Percentiles rank a stretch among this genome's conserved stretches.
phyloP scores from a whole-genome alignment of 2,329 filamentous ascomycete genomes.

The Neoscytalidium dimidiatum region DNA sequence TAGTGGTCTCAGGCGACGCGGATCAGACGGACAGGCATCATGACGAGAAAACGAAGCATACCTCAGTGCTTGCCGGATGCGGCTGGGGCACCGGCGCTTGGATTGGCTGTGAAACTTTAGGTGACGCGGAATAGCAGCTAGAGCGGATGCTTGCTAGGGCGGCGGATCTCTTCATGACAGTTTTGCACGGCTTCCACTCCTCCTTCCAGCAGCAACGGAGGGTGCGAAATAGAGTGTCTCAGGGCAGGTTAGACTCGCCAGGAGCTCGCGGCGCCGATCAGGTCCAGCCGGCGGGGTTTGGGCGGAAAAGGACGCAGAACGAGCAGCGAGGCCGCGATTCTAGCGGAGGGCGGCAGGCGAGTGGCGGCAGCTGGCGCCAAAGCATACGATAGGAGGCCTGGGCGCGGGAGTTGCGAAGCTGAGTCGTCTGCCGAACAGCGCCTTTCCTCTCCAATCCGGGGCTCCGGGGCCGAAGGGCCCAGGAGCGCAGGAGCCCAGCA shows the following conservation, averaged over 20 bases:
- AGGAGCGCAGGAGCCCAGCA: no score
- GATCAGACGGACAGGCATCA: background rate
- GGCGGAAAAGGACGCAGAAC: no score
- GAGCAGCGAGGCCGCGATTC: background rate
- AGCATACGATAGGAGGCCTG: background rate
- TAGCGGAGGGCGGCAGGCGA: background rate
- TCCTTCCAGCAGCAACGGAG: background rate
- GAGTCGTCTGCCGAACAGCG: background rate
- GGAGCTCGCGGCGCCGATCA: background rate
- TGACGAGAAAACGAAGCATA: background rate
- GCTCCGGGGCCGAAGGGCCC: background rate
- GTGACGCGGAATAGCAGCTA: background rate
- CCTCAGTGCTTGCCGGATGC: background rate
- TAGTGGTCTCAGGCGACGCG: background rate
- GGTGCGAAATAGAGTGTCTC: background rate
- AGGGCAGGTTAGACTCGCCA: background rate
- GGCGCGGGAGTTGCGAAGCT: background rate
- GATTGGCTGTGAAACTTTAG: background rate
- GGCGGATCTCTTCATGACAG: background rate
- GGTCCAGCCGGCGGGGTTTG: background rate
- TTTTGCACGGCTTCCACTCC: background rate
- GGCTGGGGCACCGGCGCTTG: background rate
- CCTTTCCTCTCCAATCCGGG: background rate
- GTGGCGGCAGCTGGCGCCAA: background rate
- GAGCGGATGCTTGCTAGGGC: background rate